Conservation (phyloP, 495 filamentous ascomycete genomes). For the Penicillium roqueforti region DNA sequence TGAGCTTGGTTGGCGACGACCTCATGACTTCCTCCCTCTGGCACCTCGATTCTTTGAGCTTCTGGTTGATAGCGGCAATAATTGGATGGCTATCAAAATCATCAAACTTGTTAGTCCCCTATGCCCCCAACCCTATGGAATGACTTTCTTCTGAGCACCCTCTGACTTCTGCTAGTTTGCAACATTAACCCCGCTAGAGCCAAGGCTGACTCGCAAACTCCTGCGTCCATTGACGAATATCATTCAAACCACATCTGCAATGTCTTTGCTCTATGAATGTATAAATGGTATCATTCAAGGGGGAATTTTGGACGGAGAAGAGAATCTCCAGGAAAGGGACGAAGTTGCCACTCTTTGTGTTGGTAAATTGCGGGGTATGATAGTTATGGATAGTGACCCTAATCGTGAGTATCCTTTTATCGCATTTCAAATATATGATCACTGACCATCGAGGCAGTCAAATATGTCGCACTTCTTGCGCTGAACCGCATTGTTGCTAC, state of each 20-base stretch:
- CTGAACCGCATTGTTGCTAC: constrained; percentile 90
- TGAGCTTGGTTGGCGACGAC: constrained; percentile 90
- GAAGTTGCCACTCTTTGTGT: constrained; percentile 94
- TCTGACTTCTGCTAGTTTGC: constrained; percentile 66
- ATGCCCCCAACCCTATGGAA: neutral
- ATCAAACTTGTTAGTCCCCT: constrained; percentile 76
- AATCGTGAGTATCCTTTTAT: constrained; percentile 58
- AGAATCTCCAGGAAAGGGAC: constrained; percentile 72
- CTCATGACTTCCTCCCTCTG: constrained; percentile 87
- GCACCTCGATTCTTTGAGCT: constrained; percentile 90
- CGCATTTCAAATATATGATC: neutral
- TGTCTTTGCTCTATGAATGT: constrained; percentile 96
- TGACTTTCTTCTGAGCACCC: neutral
- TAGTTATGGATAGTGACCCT: constrained; percentile 84
- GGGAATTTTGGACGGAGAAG: constrained; percentile 78
- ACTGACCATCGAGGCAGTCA: constrained; percentile 52
- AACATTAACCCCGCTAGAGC: constrained; percentile 87
- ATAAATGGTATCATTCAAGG: constrained; percentile 98
- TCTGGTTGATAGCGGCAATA: constrained; percentile 88
- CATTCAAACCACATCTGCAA: constrained; percentile 89
- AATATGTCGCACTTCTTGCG: constrained; percentile 93
- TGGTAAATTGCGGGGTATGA: constrained; percentile 87
- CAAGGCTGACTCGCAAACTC: constrained; percentile 86
- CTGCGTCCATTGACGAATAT: constrained; percentile 89
- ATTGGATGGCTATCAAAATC: constrained; percentile 99